A percentile compares a stretch with the other conserved stretches of the same genome.
These are phyloP conservation scores for Russula olivacea DNA, from an alignment of 768 basidiomycete genomes.

Conservation along the genomic window DNA sequence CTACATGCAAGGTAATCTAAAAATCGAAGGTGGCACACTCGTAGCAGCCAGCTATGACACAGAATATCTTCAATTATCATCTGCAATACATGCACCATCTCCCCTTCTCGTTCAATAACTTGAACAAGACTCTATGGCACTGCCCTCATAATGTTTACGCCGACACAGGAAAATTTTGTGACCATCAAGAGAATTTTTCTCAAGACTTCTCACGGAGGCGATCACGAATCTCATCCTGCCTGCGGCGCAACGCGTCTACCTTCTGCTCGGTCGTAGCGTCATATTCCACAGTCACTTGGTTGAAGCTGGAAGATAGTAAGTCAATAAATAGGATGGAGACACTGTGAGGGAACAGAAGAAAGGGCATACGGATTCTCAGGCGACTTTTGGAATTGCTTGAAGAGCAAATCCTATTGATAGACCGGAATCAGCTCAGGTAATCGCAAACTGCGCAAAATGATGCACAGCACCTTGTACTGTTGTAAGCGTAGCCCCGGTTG, in stretches of 20 bases:
- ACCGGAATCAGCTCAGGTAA: not conserved
- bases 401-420: constrained; percentile 60
- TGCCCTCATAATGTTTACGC: not conserved
- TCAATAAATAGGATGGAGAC: not conserved
- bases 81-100: not conserved
- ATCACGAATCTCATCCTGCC: constrained; percentile 56
- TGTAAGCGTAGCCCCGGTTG: constrained; percentile 87
- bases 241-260: constrained; percentile 64
- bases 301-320: constrained; percentile 52
- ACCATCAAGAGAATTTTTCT: not conserved
- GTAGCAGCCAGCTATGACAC: not conserved
- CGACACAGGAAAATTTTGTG: no score
- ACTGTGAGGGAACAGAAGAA: not conserved
- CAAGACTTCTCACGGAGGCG: constrained; percentile 45
- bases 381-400: constrained; percentile 94
- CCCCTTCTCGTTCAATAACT: not conserved
- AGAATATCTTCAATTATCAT: no score
- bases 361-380: constrained; percentile 90
- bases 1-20: not conserved
- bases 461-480: constrained; percentile 68
- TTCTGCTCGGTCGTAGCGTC: constrained; percentile 87
- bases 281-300: constrained; percentile 71
- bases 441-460: constrained; percentile 8
- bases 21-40: not conserved
- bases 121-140: not conserved